Conservation (phyloP, 495 filamentous ascomycete genomes). For the Parathielavia hyrcaniae region DNA sequence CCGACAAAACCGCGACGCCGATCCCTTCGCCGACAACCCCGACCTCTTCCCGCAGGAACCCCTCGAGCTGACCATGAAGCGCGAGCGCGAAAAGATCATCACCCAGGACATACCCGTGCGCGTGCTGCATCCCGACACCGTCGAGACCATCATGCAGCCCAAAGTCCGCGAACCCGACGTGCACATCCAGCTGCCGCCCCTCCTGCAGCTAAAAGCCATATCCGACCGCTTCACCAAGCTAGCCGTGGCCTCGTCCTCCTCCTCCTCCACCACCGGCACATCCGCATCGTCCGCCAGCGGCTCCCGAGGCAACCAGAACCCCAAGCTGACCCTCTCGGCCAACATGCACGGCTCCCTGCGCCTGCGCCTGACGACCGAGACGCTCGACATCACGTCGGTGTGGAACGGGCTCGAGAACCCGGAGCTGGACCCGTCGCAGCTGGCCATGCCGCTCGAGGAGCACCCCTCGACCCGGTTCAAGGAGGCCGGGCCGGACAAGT, state of each 20-base stretch:
- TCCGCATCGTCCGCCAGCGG: slow-evolving; percentile 18
- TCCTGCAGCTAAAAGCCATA: slow-evolving; percentile 80
- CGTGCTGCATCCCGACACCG: slow-evolving; percentile 69
- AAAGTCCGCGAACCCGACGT: slow-evolving; percentile 87
- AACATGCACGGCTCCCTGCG: slow-evolving; percentile 86
- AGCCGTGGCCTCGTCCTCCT: slow-evolving; percentile 36
- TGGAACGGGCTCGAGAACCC: slow-evolving; percentile 84
- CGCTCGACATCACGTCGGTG: slow-evolving; percentile 68
- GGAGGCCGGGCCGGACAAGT: slow-evolving; percentile 55
- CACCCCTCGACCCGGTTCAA: slow-evolving; percentile 71
- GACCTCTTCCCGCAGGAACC: slow-evolving; percentile 43
- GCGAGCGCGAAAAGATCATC: slow-evolving; percentile 75
- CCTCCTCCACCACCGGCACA: slow-evolving; percentile 18
- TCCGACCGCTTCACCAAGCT: slow-evolving; percentile 91
- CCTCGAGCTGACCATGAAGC: slow-evolving; percentile 44
- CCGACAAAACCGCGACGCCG: slow-evolving; percentile 17
- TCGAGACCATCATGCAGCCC: slow-evolving; percentile 84
- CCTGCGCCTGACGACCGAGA: slow-evolving; percentile 69
- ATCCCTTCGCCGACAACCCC: slow-evolving; percentile 35
- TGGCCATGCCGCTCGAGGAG: slow-evolving; percentile 57
- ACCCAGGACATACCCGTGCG: slow-evolving; percentile 96
- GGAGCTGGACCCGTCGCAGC: slow-evolving; percentile 66
- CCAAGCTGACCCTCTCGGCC: slow-evolving; percentile 72
- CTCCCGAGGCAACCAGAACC: slow-evolving; percentile 30
- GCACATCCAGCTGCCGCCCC: slow-evolving; percentile 78